phyloP scores from a whole-genome alignment of 2,329 filamentous ascomycete species.

The Phoma sp. region DNA sequence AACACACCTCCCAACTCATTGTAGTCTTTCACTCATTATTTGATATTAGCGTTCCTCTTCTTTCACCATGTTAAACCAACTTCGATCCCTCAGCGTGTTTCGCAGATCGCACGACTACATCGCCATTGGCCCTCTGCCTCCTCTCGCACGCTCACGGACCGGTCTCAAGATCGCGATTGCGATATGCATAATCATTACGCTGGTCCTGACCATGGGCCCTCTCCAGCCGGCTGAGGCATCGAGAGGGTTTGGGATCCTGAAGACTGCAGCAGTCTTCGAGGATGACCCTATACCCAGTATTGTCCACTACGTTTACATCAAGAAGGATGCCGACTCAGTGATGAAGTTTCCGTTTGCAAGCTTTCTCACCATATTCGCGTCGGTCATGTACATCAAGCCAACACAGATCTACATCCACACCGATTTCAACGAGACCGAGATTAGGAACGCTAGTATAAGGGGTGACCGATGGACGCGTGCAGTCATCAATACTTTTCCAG shows the following conservation, averaged over 20 bases:
- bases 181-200: slow-evolving; percentile 1
- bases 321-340: slow-evolving; percentile 18
- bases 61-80: slow-evolving; percentile 1
- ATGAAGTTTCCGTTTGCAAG: slow-evolving; percentile 19
- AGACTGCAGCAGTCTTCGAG: neutral
- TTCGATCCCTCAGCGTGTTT: slow-evolving; percentile 6
- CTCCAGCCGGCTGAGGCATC: neutral
- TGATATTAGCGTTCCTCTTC: neutral
- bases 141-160: slow-evolving; percentile 10
- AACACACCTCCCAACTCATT: neutral
- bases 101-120: slow-evolving; percentile 14
- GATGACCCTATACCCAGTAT: slow-evolving; percentile 25
- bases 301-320: slow-evolving; percentile 26
- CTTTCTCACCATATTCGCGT: slow-evolving; percentile 24
- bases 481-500: slow-evolving; percentile 25
- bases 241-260: slow-evolving; percentile 1
- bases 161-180: slow-evolving; percentile 10
- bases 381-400: slow-evolving; percentile 22
- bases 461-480: slow-evolving; percentile 26
- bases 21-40: neutral
- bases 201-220: slow-evolving; percentile 3
- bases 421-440: slow-evolving; percentile 25
- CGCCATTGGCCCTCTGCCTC: slow-evolving; percentile 1
- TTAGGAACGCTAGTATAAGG: slow-evolving; percentile 11
- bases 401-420: slow-evolving; percentile 30